Evolutionary conservation across 2,329 filamentous ascomycete genomes (phyloP).

Genomic region (Aspergillus ochraceoroseus): DNA sequence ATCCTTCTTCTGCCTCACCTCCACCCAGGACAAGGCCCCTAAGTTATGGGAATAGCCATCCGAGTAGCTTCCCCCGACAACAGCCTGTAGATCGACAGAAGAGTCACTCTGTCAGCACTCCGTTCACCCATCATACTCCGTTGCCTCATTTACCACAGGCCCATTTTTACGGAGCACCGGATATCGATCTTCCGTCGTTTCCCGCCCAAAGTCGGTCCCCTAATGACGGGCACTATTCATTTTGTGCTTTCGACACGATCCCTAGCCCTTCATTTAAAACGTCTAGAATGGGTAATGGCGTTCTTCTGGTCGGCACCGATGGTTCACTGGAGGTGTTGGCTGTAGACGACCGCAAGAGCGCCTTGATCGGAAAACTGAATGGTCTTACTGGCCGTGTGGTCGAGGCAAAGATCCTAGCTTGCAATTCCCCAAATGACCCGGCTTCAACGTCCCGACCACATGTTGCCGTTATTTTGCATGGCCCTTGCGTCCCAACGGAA

Average conservation of each 20-base stretch:
- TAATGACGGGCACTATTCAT: constrained; percentile 60
- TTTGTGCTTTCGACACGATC: constrained; percentile 75
- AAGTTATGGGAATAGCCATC: constrained; percentile 41
- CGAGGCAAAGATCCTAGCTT: constrained; percentile 76
- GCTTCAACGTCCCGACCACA: constrained; percentile 61
- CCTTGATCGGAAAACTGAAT: constrained; percentile 64
- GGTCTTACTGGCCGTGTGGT: constrained; percentile 75
- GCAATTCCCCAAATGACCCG: constrained; percentile 53
- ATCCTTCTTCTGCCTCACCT: constrained; percentile 44
- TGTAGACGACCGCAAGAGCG: constrained; percentile 66
- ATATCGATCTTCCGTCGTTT: constrained; percentile 58
- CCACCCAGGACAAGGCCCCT: constrained; percentile 40
- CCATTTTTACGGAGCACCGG: constrained; percentile 71
- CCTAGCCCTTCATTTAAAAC: constrained; percentile 44
- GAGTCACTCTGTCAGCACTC: constrained; percentile 37
- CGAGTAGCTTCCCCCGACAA: constrained; percentile 35
- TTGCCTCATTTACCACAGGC: constrained; percentile 69
- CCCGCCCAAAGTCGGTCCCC: constrained; percentile 23
- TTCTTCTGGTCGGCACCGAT: constrained; percentile 73
- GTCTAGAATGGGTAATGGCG: constrained; percentile 49
- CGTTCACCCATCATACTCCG: constrained; percentile 44
- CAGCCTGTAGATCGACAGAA: constrained; percentile 38
- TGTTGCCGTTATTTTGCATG: constrained; percentile 74
- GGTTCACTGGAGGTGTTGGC: constrained; percentile 72
- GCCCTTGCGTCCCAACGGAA: constrained; percentile 57